Conservation (phyloP, 768 basidiomycete species). For the Termitomyces sp. region DNA sequence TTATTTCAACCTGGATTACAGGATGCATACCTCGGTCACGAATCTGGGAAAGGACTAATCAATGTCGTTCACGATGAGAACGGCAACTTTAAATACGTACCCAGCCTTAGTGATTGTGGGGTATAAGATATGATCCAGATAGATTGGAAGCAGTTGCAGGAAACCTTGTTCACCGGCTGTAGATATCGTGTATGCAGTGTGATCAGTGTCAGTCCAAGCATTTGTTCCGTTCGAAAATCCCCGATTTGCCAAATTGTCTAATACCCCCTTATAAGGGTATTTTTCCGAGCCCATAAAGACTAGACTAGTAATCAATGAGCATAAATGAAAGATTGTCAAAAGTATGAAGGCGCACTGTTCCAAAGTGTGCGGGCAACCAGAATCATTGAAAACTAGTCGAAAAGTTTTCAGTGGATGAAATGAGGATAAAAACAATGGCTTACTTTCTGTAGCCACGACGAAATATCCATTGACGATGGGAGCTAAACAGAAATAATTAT, state of each 20-base stretch:
- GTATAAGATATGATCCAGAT: conserved; percentile 94
- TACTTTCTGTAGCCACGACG: conserved; percentile 86
- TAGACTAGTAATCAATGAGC: conserved; percentile 38
- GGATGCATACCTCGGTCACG: conserved; percentile 47
- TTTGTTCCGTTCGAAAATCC: conserved; percentile 90
- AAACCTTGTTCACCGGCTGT: conserved; percentile 95
- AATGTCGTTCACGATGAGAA: not conserved
- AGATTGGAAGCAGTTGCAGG: conserved; percentile 80
- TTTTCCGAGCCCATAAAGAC: conserved; percentile 95
- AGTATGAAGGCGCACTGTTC: conserved; percentile 66
- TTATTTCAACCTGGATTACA: not conserved
- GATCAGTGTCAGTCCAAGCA: conserved; percentile 95
- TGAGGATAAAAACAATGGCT: not conserved
- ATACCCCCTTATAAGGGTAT: conserved; percentile 93
- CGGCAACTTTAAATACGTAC: conserved; percentile 33
- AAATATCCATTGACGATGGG: conserved; percentile 91
- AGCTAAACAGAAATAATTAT: conserved; percentile 35
- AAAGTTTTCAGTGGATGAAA: not conserved
- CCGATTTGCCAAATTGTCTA: conserved; percentile 92
- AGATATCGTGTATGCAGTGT: conserved; percentile 93
- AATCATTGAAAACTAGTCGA: conserved; percentile 80
- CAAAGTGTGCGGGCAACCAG: conserved; percentile 92
- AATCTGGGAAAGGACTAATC: conserved; percentile 26
- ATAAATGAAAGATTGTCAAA: conserved; percentile 1
- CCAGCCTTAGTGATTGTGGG: conserved; percentile 90